phyloP scores from a whole-genome alignment of 2,329 filamentous ascomycete species.

The Epichloe sylvatica region DNA sequence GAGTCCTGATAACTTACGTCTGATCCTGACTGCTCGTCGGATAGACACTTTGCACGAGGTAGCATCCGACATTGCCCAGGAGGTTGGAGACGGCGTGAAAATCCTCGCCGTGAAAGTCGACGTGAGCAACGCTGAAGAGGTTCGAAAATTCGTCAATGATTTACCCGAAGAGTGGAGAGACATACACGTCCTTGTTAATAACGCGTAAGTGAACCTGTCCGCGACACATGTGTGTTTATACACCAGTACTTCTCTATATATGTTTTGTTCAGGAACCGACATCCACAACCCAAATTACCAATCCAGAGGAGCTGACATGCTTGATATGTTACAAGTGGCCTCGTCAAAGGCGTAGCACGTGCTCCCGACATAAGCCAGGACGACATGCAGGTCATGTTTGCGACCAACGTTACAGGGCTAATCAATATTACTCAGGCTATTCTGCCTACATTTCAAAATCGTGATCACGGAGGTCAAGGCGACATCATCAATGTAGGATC shows the following conservation, averaged over 20 bases:
- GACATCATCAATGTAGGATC: conserved; percentile 94
- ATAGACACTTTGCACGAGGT: conserved; percentile 65
- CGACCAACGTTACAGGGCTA: conserved; percentile 85
- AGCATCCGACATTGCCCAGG: conserved; percentile 58
- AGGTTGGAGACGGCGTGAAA: conserved; percentile 68
- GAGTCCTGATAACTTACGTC: conserved; percentile 60
- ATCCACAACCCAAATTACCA: background rate
- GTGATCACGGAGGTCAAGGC: conserved; percentile 60
- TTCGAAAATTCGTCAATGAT: conserved; percentile 55
- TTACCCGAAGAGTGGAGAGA: conserved; percentile 72
- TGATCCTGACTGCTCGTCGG: conserved; percentile 81
- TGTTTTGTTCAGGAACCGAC: too few species aligned
- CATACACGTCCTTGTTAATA: conserved; percentile 86
- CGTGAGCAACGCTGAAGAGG: conserved; percentile 64
- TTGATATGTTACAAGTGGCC: conserved; percentile 41
- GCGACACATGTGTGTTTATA: background rate
- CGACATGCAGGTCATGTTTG: conserved; percentile 79
- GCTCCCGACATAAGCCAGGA: conserved; percentile 70
- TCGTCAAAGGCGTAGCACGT: conserved; percentile 77
- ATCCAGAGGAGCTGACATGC: background rate
- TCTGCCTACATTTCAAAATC: conserved; percentile 66
- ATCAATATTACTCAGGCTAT: conserved; percentile 95
- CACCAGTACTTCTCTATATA: background rate
- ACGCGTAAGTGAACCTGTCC: conserved; percentile 53
- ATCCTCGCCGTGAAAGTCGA: conserved; percentile 75